Base-by-base conservation (phyloP, 1,284 basidiomycete genomes). In the Pseudozyma sp. region DNA sequence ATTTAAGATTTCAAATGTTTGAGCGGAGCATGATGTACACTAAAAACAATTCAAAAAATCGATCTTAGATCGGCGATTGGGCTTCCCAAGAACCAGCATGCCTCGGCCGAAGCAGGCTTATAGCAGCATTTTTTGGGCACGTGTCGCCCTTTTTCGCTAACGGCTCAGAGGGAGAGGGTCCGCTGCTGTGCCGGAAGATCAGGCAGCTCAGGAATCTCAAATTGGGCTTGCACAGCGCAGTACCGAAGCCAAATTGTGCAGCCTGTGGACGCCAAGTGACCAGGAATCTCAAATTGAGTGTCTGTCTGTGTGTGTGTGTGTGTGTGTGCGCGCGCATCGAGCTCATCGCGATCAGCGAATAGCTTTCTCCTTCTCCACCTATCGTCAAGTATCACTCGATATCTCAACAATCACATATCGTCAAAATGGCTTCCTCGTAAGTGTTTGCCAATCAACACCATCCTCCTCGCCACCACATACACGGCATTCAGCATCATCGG, bases 341-440 rank as follows among this genome's bases (percentile, higher is more conserved):
- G 70, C 40, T 72, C n/a, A 18, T 47, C 70, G 44, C 65, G 65
- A 73, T 73, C 70, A 66, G 19, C 51, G 16, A 16, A n/a, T 34
- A 34, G 16, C 35, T 52, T 53, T 48, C 56, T 59, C 38, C 53
- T 40, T 67, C 58, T 55, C 47, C 54, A 68, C 61, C 60, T 68
- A 68, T 73, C 70, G 65, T 67, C 70, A 67, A 65, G 58, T 58
- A 63, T 57, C 58, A 53, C 64, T 69, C 65, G 66, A 65, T 74
- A 69, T 70, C 61, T 61, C 71, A 53, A 44, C 56, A 55, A 53
- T 49, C 56, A 55, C 66, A 68, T 56, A 69, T 52, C 57, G 51
- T 61, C 71, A 74, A 69, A 74, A 74, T 74, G 71, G 71, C 71
- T 70, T 74, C 71, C 52, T 70, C 71, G 71, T 74, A 66, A 66